Conservation (phyloP, 2,329 filamentous ascomycete species). For the Pseudogymnoascus sp. region DNA sequence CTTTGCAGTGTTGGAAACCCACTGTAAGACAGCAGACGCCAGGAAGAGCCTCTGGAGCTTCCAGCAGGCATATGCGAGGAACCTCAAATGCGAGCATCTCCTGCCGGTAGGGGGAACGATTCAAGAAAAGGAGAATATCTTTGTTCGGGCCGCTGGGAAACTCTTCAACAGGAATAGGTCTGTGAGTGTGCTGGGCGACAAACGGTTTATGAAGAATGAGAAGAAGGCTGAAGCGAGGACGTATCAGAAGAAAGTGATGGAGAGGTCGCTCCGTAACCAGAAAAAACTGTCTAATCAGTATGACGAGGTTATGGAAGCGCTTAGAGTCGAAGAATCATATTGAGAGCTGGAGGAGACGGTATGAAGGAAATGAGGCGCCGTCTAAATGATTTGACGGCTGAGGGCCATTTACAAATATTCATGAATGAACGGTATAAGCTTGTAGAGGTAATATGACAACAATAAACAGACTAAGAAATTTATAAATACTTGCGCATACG, state of each 20-base stretch:
- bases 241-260: background rate
- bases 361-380: background rate
- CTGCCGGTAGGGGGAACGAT: constrained; percentile 32
- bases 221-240: background rate
- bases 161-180: background rate
- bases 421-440: background rate
- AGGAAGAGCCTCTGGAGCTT: constrained; percentile 39
- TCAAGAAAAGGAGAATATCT: background rate
- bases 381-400: background rate
- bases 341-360: background rate
- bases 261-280: background rate
- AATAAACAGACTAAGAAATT: background rate
- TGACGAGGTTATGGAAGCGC: background rate
- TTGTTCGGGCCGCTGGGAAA: background rate
- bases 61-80: constrained; percentile 41
- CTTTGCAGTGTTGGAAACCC: constrained; percentile 37
- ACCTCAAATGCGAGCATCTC: constrained; percentile 25
- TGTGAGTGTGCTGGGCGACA: background rate
- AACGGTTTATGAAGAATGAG: background rate
- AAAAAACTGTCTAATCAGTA: background rate
- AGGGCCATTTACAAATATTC: background rate
- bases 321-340: background rate
- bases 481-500: background rate
- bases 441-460: background rate
- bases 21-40: constrained; percentile 41